phyloP scores from a whole-genome alignment of 225 moss, liverwort and hornwort species.

The Neckera pumila region DNA sequence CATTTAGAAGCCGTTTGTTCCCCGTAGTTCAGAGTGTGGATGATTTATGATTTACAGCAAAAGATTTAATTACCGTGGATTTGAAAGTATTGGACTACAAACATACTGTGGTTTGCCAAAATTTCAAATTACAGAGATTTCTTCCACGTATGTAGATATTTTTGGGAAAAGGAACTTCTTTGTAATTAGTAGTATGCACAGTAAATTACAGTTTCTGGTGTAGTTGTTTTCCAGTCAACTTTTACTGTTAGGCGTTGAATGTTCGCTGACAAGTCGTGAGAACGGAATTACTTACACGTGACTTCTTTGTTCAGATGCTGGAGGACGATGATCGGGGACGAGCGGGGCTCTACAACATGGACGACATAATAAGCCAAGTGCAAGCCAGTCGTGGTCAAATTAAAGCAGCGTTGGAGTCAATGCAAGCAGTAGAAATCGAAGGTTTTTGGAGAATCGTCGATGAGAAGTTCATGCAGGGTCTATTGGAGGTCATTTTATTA shows the following conservation, averaged over 20 bases:
- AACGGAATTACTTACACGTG: neutral
- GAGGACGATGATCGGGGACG: slow-evolving; percentile 42
- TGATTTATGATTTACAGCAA: neutral
- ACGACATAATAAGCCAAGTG: slow-evolving; percentile 48
- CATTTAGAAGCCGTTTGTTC: neutral
- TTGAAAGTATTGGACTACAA: neutral
- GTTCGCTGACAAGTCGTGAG: neutral
- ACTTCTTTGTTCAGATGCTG: slow-evolving; percentile 28
- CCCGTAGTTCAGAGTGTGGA: neutral
- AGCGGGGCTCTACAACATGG: slow-evolving; percentile 56
- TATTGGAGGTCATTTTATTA: slow-evolving; percentile 67
- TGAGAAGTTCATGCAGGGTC: slow-evolving; percentile 51
- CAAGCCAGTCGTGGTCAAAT: slow-evolving; percentile 61
- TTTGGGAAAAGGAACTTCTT: no score
- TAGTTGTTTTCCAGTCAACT: neutral
- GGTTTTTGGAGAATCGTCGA: slow-evolving; percentile 64
- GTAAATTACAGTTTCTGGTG: neutral
- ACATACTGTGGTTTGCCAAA: neutral
- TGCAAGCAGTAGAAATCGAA: slow-evolving; percentile 74
- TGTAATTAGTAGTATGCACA: neutral
- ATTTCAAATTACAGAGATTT: neutral
- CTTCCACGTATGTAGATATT: neutral
- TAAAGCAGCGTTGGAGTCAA: slow-evolving; percentile 33
- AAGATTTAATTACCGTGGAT: neutral
- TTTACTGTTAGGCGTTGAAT: neutral